phyloP scores from a whole-genome alignment of 768 basidiomycete genomes.

The Mycena haematopus region DNA sequence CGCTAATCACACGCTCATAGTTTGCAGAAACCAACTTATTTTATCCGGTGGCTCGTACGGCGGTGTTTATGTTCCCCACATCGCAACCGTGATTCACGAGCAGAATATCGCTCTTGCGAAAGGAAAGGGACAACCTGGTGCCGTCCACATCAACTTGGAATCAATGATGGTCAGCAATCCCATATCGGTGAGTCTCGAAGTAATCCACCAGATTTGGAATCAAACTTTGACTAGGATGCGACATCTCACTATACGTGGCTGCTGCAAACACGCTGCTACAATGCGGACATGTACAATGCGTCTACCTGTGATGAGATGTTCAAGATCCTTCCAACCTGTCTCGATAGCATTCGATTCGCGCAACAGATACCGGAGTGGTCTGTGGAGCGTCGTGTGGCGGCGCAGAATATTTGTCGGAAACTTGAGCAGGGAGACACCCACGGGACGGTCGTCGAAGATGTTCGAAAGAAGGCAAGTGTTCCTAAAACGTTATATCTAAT shows the following conservation, averaged over 20 bases:
- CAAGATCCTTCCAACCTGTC: slow-evolving; percentile 33
- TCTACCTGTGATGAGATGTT: slow-evolving; percentile 37
- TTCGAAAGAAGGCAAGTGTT: slow-evolving; percentile 25
- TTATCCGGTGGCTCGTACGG: slow-evolving; percentile 43
- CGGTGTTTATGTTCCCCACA: slow-evolving; percentile 43
- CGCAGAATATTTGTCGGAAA: slow-evolving; percentile 14
- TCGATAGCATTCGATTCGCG: slow-evolving; percentile 33
- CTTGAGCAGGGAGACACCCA: slow-evolving; percentile 21
- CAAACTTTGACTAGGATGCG: slow-evolving; percentile 30
- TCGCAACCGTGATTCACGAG: slow-evolving; percentile 43
- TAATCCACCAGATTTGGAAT: neutral
- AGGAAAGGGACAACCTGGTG: slow-evolving; percentile 30
- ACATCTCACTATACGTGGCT: slow-evolving; percentile 39
- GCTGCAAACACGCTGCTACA: slow-evolving; percentile 36
- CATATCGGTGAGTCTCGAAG: slow-evolving; percentile 22
- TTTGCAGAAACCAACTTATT: slow-evolving; percentile 31
- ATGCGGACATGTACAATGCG: slow-evolving; percentile 37
- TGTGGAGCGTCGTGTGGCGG: slow-evolving; percentile 16
- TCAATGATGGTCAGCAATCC: slow-evolving; percentile 42
- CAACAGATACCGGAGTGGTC: slow-evolving; percentile 20
- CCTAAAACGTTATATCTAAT: neutral
- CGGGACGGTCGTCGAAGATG: slow-evolving; percentile 30
- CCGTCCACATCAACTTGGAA: slow-evolving; percentile 40
- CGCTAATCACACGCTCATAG: neutral
- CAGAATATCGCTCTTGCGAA: slow-evolving; percentile 36